Evolutionary conservation across 225 moss, liverwort and hornwort genomes (phyloP).

Genomic region (Bryum argenteum): DNA sequence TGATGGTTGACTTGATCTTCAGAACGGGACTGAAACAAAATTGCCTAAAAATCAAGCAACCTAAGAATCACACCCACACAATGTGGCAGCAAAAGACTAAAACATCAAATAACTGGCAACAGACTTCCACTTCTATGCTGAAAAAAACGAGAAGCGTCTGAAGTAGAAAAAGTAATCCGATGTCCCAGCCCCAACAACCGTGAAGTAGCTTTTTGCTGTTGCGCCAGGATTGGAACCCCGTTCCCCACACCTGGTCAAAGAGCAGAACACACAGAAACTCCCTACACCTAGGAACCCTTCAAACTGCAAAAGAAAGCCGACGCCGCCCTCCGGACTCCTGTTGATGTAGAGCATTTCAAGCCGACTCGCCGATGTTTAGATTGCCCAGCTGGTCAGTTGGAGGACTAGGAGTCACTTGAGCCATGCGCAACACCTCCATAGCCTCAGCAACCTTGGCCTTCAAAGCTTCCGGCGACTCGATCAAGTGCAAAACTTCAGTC

Average conservation of each 20-base stretch:
- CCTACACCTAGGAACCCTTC: conserved; percentile 17
- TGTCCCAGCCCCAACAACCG: conserved; percentile 24
- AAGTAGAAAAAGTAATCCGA: conserved; percentile 28
- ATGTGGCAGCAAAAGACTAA: conserved; percentile 19
- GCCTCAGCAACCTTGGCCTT: conserved; percentile 95
- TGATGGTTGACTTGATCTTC: not conserved
- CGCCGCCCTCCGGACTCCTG: conserved; percentile 5
- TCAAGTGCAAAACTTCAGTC: conserved; percentile 95
- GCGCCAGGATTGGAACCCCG: conserved; percentile 19
- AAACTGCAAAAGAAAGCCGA: not conserved
- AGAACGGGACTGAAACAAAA: conserved; percentile 29
- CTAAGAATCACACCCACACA: conserved; percentile 33
- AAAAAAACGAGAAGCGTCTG: conserved; percentile 30
- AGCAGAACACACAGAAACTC: conserved; percentile 38
- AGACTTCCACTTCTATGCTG: conserved; percentile 34
- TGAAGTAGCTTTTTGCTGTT: conserved; percentile 39
- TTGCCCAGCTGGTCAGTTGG: conserved; percentile 79
- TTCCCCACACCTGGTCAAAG: conserved; percentile 21
- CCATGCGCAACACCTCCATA: conserved; percentile 94
- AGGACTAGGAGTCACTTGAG: conserved; percentile 63
- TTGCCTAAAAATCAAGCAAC: conserved; percentile 20
- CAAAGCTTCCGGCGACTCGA: conserved; percentile 93
- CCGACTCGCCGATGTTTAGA: conserved; percentile 59
- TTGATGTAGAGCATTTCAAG: conserved; percentile 30
- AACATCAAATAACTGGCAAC: conserved; percentile 19